Percentiles rank a stretch among this genome's conserved stretches.
phyloP scores from a whole-genome alignment of 345 rosid genomes.

The Gossypium herbaceum region DNA sequence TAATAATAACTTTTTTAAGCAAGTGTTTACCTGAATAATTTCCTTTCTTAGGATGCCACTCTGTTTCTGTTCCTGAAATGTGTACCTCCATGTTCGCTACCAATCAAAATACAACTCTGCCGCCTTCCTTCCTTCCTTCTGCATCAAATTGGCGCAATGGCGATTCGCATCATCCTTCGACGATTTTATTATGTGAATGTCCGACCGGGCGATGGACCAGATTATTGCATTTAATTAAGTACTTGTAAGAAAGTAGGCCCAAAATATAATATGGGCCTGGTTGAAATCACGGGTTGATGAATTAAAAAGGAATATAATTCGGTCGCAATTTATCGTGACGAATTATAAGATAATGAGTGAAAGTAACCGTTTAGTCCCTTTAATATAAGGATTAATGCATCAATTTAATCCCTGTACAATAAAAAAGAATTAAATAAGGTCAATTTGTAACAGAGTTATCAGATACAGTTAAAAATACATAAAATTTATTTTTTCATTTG shows the following conservation, averaged over 20 bases:
- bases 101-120: neutral
- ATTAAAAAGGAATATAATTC: neutral
- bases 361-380: no score
- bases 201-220: neutral
- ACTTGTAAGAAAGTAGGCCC: neutral
- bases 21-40: constrained; percentile 18
- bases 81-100: constrained; percentile 15
- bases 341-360: no score
- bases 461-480: no score
- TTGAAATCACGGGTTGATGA: neutral
- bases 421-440: no score
- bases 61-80: constrained; percentile 19
- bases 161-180: neutral
- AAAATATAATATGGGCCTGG: neutral
- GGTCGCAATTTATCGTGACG: neutral
- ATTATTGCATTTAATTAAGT: neutral
- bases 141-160: constrained; percentile 1
- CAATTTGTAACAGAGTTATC: no score
- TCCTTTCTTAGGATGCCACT: constrained; percentile 1
- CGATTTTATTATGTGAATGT: neutral
- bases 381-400: no score
- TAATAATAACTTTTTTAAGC: neutral
- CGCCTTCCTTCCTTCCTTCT: neutral
- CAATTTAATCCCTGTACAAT: no score
- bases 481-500: no score